Percentiles rank a stretch among this genome's conserved stretches.
phyloP scores from a whole-genome alignment of 2,329 filamentous ascomycete genomes.

The Chaetomiaceae sp. region DNA sequence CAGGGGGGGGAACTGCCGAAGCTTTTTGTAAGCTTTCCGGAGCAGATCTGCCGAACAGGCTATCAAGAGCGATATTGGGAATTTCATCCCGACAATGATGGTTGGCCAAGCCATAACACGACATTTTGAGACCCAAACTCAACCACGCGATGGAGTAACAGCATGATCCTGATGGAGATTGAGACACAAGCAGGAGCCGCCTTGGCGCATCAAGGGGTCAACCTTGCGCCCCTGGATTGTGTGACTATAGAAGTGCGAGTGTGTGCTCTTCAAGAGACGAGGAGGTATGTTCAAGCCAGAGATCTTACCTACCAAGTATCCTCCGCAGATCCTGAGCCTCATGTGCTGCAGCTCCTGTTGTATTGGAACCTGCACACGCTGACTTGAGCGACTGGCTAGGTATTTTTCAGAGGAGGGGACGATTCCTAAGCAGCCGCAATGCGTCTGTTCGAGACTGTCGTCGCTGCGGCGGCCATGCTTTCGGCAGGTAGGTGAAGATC shows the following conservation, averaged over 20 bases:
- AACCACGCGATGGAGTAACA: constrained; percentile 8
- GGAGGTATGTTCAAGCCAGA: not conserved
- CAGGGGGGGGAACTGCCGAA: constrained; percentile 6
- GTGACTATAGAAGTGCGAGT: not conserved
- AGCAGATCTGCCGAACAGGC: constrained; percentile 25
- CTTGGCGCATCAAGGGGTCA: not conserved
- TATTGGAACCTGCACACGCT: too few relatives aligned
- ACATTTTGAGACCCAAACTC: constrained; percentile 1
- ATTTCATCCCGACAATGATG: constrained; percentile 11
- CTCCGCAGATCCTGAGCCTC: too few relatives aligned
- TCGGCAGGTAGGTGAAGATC: constrained; percentile 13
- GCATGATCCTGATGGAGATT: not conserved
- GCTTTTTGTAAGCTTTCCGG: constrained; percentile 8
- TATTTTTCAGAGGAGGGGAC: too few relatives aligned
- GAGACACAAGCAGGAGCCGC: not conserved
- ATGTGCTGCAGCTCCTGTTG: too few relatives aligned
- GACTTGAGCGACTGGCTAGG: too few relatives aligned
- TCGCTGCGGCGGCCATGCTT: constrained; percentile 17
- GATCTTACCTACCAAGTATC: too few relatives aligned
- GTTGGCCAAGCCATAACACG: constrained; percentile 8
- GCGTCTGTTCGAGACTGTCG: constrained; percentile 17
- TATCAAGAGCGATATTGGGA: constrained; percentile 22
- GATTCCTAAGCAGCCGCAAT: constrained; percentile 8
- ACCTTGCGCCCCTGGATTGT: not conserved
- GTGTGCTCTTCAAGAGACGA: not conserved